Evolutionary conservation across 345 rosid species (phyloP).

Genomic region (Linum lewisii): DNA sequence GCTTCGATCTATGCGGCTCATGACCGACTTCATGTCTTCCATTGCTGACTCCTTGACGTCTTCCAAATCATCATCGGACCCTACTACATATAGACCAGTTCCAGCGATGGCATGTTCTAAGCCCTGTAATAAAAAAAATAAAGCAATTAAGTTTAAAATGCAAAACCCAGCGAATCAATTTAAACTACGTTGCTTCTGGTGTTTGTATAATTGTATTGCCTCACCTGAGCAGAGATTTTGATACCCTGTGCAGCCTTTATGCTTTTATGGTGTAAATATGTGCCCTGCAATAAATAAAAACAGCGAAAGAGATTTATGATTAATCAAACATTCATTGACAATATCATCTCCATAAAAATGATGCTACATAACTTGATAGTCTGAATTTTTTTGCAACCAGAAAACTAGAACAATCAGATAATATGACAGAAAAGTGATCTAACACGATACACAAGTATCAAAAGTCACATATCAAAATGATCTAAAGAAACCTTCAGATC

Average conservation of each 20-base stretch:
- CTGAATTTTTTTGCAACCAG: too few relatives aligned
- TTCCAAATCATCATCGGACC: constrained; percentile 68
- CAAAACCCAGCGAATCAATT: too few relatives aligned
- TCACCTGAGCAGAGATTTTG: constrained; percentile 87
- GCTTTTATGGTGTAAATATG: constrained; percentile 73
- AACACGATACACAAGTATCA: neutral
- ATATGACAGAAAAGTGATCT: too few relatives aligned
- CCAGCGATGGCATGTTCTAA: constrained; percentile 97
- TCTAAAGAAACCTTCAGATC: neutral
- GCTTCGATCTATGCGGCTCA: constrained; percentile 75
- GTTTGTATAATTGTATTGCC: neutral
- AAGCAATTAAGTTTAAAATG: too few relatives aligned
- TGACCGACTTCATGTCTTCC: constrained; percentile 84
- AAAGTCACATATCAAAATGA: neutral
- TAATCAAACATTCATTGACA: neutral
- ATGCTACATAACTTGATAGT: too few relatives aligned
- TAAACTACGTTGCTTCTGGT: too few relatives aligned
- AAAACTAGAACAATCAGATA: too few relatives aligned
- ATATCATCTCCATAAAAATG: neutral
- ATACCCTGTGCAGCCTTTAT: constrained; percentile 96
- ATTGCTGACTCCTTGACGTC: constrained; percentile 53
- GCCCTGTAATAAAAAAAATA: constrained; percentile 38
- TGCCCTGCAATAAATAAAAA: constrained; percentile 55
- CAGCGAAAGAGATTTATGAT: neutral
- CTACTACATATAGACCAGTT: constrained; percentile 71